Evolutionary conservation across 2,329 filamentous ascomycete species (phyloP).

Genomic region (Pseudogymnoascus sp.): DNA sequence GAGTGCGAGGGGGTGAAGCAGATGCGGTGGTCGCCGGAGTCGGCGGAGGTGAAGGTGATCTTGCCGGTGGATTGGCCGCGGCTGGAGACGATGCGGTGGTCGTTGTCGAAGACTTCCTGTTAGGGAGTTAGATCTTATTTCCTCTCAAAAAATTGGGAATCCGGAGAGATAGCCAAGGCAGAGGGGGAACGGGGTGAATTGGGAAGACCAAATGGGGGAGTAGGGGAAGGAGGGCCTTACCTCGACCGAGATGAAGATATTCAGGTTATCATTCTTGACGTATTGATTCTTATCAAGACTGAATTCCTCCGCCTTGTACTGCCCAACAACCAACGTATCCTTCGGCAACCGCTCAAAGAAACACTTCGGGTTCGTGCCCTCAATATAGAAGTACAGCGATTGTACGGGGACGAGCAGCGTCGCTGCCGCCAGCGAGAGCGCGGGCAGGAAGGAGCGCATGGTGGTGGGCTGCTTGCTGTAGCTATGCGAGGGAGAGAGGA

Average conservation of each 20-base stretch:
- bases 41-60: conserved; percentile 93
- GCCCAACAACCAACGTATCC: conserved; percentile 90
- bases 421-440: conserved; percentile 53
- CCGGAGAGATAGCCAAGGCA: neutral
- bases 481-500: neutral
- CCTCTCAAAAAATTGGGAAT: too few species aligned
- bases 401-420: conserved; percentile 52
- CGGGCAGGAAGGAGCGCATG: conserved; percentile 55
- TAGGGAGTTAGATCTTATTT: neutral
- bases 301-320: conserved; percentile 81
- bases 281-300: conserved; percentile 62
- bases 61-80: conserved; percentile 66
- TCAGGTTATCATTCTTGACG: conserved; percentile 64
- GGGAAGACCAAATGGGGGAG: neutral
- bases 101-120: conserved; percentile 88
- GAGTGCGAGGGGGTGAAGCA: conserved; percentile 84
- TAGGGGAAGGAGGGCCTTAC: conserved; percentile 34
- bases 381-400: conserved; percentile 92
- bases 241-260: conserved; percentile 86
- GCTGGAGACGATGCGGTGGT: conserved; percentile 91
- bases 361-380: conserved; percentile 78
- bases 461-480: conserved; percentile 8
- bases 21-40: conserved; percentile 90
- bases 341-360: conserved; percentile 98
- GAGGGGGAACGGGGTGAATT: neutral